Evolutionary conservation across 1,284 basidiomycete species (phyloP), one percentile per base, ranked within the genome.

Genomic region (Ustilago loliicola): DNA sequence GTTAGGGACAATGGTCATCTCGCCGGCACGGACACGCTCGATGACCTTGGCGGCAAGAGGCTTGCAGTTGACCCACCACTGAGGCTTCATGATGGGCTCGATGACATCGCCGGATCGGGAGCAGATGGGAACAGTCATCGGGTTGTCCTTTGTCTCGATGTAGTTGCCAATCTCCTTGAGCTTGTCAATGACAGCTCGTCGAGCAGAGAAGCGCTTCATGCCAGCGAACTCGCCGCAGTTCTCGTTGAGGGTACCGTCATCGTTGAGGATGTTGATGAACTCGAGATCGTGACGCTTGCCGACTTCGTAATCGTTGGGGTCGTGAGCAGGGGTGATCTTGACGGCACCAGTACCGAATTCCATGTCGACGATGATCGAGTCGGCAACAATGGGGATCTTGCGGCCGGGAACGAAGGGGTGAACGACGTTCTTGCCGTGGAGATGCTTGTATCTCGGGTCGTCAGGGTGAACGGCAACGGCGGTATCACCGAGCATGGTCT

Each of bases 301-400:
- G 80, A 96, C 95, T 82, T 96, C 95, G 87, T 97, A 99, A 90
- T 99, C 96, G 86, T 97, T 97, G 40, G 92, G 93, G 87, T 99
- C 97, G 86, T 99, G 97, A 0, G 96, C 97, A n/a, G 97, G 97
- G 0, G 97, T 99, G 86, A 99, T 99, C 89, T 99, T 99, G 69
- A 99, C 96, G 6, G 96, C 97, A 88, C 97, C 97, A 29, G 97
- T 99, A 62, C 97, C 97, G 81, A 99, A 98, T 45, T 91, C 90
- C 92, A 95, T 98, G 87, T 99, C 96, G 77, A 98, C 96, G 62
- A 90, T 89, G 82, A 94, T 92, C 47, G 90, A 88, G 85, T 99
- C 97, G 48, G 92, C 90, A 67, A 99, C 89, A 86, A 99, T 97
- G 25, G 95, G 95, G 64, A 99, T 90, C 48, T 91, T 91, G 61